These are phyloP conservation scores for Melaleuca quinquenervia DNA, from an alignment of 345 rosid genomes.

Conservation along the genomic window DNA sequence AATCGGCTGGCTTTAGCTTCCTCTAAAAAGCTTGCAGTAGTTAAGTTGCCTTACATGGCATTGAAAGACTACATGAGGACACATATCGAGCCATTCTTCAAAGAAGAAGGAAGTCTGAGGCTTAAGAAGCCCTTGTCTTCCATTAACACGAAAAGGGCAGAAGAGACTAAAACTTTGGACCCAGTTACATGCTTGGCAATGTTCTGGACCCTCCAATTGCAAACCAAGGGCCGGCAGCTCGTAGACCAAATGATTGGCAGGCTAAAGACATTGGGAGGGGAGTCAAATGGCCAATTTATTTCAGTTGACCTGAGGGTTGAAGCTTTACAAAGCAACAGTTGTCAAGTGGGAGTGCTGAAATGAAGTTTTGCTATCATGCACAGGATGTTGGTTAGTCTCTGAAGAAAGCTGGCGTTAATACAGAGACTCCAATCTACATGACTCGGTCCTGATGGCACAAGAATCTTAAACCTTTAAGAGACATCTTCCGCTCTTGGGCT, in stretches of 20 bases:
- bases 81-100: conserved; percentile 14
- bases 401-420: conserved; percentile 19
- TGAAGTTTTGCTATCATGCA: conserved; percentile 9
- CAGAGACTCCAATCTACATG: conserved; percentile 20
- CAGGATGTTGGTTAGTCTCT: conserved; percentile 21
- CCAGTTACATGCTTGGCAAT: conserved; percentile 19
- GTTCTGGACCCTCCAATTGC: conserved; percentile 20
- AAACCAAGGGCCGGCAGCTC: conserved; percentile 16
- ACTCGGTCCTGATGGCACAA: conserved; percentile 25
- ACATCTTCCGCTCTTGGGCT: conserved; percentile 7
- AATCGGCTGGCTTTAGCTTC: conserved; percentile 9
- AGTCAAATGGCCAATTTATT: conserved; percentile 15
- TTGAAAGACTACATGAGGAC: conserved; percentile 15
- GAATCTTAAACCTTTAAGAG: conserved; percentile 20
- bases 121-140: conserved; percentile 21
- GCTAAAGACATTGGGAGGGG: conserved; percentile 10
- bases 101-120: conserved; percentile 13
- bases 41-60: conserved; percentile 23
- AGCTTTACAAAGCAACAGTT: conserved; percentile 12
- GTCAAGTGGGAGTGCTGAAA: conserved; percentile 9
- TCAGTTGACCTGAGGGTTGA: conserved; percentile 27
- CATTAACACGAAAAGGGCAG: conserved; percentile 11
- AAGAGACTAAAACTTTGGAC: conserved; percentile 4
- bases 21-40: conserved; percentile 9
- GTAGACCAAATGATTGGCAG: conserved; percentile 14